Evolutionary conservation across 441 rosid species (phyloP).

Genomic region (Viola pubescens): DNA sequence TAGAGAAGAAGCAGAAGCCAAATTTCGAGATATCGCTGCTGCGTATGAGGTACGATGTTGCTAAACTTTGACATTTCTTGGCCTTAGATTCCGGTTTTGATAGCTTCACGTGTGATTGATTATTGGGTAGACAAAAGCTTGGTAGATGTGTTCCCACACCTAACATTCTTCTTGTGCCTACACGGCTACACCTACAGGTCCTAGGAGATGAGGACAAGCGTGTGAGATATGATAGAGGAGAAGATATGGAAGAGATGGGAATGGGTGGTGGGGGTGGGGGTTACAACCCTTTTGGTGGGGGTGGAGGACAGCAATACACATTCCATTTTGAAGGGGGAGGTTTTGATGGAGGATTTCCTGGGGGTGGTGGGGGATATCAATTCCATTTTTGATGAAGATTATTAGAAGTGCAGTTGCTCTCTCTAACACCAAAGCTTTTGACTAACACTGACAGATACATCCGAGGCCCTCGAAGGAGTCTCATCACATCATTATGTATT

Average conservation of each 20-base stretch:
- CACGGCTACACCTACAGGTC: slow-evolving; percentile 32
- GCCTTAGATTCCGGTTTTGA: no score
- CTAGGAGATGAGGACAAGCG: slow-evolving; percentile 92
- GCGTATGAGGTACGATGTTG: slow-evolving; percentile 68
- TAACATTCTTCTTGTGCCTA: slow-evolving; percentile 7
- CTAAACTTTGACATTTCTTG: not conserved
- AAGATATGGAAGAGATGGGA: slow-evolving; percentile 88
- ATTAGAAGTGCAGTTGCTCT: not conserved
- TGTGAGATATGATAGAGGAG: slow-evolving; percentile 85
- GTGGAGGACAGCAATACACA: slow-evolving; percentile 74
- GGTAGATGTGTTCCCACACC: not conserved
- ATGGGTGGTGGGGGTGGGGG: slow-evolving; percentile 73
- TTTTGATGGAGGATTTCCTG: slow-evolving; percentile 68
- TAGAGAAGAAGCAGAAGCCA: slow-evolving; percentile 89
- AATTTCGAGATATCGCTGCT: slow-evolving; percentile 84
- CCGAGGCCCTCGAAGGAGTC: slow-evolving; percentile 6
- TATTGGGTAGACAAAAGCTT: no score
- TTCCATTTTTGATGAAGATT: slow-evolving; percentile 44
- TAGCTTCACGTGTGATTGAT: no score
- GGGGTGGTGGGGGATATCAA: slow-evolving; percentile 49
- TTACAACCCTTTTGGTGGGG: slow-evolving; percentile 60
- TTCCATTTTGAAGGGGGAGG: slow-evolving; percentile 90
- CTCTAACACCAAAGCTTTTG: not conserved
- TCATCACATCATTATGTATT: not conserved
- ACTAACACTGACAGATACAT: slow-evolving; percentile 11